These are phyloP conservation scores for Rutstroemia sp. DNA, from an alignment of 2,329 filamentous ascomycete genomes.

Conservation along the genomic window DNA sequence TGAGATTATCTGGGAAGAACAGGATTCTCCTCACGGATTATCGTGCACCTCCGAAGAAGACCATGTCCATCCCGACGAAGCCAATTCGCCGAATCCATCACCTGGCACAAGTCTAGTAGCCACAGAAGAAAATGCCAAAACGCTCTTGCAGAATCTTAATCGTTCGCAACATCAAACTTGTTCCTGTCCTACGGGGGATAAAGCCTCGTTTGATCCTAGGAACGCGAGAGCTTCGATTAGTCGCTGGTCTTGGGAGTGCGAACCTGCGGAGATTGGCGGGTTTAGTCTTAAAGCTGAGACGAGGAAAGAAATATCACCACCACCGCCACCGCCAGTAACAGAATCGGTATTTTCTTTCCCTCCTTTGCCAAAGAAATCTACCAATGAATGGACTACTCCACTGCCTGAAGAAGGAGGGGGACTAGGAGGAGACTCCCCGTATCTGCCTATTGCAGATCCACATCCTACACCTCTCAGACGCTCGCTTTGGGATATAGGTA, in stretches of 20 bases:
- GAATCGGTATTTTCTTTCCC: constrained; percentile 22
- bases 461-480: neutral
- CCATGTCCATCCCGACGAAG: neutral
- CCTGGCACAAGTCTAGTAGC: neutral
- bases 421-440: neutral
- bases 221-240: constrained; percentile 20
- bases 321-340: constrained; percentile 12
- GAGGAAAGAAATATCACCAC: neutral
- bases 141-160: neutral
- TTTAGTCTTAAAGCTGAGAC: neutral
- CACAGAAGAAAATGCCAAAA: neutral
- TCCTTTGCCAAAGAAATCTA: constrained; percentile 20
- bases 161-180: neutral
- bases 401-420: constrained; percentile 19
- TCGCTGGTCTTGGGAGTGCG: constrained; percentile 17
- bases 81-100: neutral
- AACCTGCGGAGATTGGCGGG: neutral
- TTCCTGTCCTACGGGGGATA: constrained; percentile 1
- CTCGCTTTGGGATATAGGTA: constrained; percentile 18
- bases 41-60: constrained; percentile 11
- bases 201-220: constrained; percentile 17
- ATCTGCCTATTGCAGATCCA: neutral
- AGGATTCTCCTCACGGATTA: neutral
- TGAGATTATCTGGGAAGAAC: constrained; percentile 23
- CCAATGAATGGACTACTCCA: constrained; percentile 23